Percentiles rank a stretch among this genome's conserved stretches.
Conservation (phyloP, 306 rosid species). For the Pterocarpus santalinus region DNA sequence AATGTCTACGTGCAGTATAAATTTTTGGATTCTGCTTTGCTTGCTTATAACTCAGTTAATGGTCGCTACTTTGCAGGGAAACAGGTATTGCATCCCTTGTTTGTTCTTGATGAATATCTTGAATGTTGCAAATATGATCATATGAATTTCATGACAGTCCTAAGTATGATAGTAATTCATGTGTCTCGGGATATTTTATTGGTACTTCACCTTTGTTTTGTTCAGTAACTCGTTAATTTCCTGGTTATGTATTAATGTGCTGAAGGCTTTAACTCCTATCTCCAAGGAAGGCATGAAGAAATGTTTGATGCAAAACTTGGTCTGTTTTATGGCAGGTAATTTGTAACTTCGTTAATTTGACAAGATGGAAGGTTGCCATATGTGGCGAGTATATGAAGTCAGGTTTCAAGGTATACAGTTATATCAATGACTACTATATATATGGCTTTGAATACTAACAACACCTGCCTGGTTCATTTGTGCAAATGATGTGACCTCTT, state of each 20-base stretch:
- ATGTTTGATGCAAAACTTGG: conserved; percentile 26
- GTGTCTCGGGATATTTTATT: background rate
- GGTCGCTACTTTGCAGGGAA: conserved; percentile 93
- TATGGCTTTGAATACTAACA: no score
- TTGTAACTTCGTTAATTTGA: conserved; percentile 81
- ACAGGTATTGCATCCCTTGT: conserved; percentile 65
- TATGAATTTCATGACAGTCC: conserved; percentile 27
- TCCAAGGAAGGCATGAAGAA: conserved; percentile 6
- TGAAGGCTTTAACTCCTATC: conserved; percentile 27
- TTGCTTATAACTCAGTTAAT: conserved; percentile 68
- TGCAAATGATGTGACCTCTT: conserved; percentile 39
- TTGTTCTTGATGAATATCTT: conserved; percentile 27
- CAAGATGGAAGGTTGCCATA: conserved; percentile 96
- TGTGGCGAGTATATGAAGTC: conserved; percentile 98
- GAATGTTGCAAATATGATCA: conserved; percentile 1
- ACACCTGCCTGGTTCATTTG: conserved; percentile 23
- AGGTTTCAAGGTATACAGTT: conserved; percentile 73
- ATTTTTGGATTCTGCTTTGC: conserved; percentile 80
- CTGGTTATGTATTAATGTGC: conserved; percentile 29
- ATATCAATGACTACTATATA: background rate
- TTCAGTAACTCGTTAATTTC: background rate
- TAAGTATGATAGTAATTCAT: background rate
- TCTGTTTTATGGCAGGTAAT: conserved; percentile 69
- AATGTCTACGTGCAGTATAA: conserved; percentile 86
- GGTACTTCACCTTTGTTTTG: conserved; percentile 5